phyloP scores from a whole-genome alignment of 2,329 filamentous ascomycete species.

The Botrytis pseudocinerea region DNA sequence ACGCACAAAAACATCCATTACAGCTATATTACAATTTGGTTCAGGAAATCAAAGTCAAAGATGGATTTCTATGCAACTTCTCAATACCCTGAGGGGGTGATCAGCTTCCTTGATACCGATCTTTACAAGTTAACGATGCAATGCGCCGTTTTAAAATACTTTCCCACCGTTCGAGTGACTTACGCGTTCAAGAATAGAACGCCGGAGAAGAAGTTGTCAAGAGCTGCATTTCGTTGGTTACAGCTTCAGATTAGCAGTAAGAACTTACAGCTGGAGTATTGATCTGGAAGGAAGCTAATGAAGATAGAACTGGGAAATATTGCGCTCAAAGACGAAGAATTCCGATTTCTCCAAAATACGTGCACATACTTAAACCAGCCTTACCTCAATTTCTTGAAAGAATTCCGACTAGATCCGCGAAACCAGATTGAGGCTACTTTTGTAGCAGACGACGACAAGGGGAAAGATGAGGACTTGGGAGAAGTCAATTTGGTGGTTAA shows the following conservation, averaged over 20 bases:
- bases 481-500: constrained; percentile 75
- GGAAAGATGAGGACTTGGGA: constrained; percentile 66
- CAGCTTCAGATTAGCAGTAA: constrained; percentile 76
- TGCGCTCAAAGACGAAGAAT: constrained; percentile 74
- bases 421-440: constrained; percentile 72
- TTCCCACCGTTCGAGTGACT: constrained; percentile 76
- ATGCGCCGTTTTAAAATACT: constrained; percentile 92
- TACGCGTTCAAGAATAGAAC: constrained; percentile 97
- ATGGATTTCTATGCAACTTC: constrained; percentile 69
- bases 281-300: constrained; percentile 34
- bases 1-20: constrained; percentile 43
- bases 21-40: neutral
- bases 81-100: constrained; percentile 72
- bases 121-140: constrained; percentile 97
- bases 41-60: constrained; percentile 52
- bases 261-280: constrained; percentile 35
- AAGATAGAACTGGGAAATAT: constrained; percentile 76
- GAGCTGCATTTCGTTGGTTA: constrained; percentile 82
- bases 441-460: constrained; percentile 56
- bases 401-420: constrained; percentile 77
- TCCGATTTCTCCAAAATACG: constrained; percentile 72
- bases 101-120: constrained; percentile 78
- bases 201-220: constrained; percentile 85
- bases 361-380: constrained; percentile 77
- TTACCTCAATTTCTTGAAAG: constrained; percentile 79